Percentiles rank a stretch among this genome's conserved stretches.
phyloP scores from a whole-genome alignment of 2,329 filamentous ascomycete species.

The Bipolaris zeicola region DNA sequence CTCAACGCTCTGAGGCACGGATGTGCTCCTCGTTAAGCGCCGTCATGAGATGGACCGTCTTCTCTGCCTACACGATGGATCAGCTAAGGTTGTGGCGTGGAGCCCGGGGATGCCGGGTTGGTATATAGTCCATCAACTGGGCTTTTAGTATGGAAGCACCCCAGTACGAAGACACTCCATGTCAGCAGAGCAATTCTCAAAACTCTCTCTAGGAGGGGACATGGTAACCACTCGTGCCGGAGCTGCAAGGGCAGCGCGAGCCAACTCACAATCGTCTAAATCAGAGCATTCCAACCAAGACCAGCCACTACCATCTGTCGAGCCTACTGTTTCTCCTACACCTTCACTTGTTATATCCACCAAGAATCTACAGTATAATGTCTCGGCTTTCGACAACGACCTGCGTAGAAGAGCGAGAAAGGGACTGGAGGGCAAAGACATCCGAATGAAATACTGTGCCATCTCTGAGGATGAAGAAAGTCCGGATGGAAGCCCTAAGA shows the following conservation, averaged over 20 bases:
- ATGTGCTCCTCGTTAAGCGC: conserved; percentile 40
- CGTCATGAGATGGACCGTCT: conserved; percentile 30
- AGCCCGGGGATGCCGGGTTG: conserved; percentile 19
- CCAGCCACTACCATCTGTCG: conserved; percentile 30
- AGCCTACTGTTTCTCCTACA: conserved; percentile 32
- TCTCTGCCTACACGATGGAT: conserved; percentile 29
- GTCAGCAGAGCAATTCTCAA: conserved; percentile 46
- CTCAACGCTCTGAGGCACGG: conserved; percentile 39
- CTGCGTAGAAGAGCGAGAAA: conserved; percentile 38
- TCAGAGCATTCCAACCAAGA: conserved; percentile 28
- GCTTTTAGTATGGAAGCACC: conserved; percentile 20
- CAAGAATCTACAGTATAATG: conserved; percentile 43
- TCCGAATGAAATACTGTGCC: conserved; percentile 45
- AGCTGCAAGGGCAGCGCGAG: conserved; percentile 37
- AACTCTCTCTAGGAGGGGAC: conserved; percentile 43
- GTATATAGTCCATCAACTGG: conserved; percentile 40
- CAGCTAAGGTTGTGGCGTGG: conserved; percentile 39
- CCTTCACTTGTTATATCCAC: conserved; percentile 42
- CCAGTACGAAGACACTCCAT: conserved; percentile 33
- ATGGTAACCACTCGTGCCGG: conserved; percentile 48
- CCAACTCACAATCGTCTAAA: conserved; percentile 23
- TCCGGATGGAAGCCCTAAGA: conserved; percentile 18
- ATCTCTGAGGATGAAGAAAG: conserved; percentile 31
- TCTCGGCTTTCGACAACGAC: conserved; percentile 39
- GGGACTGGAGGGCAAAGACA: conserved; percentile 43